Evolutionary conservation across 257 asterid species (phyloP).

Genomic region (Jacaranda mimosifolia): DNA sequence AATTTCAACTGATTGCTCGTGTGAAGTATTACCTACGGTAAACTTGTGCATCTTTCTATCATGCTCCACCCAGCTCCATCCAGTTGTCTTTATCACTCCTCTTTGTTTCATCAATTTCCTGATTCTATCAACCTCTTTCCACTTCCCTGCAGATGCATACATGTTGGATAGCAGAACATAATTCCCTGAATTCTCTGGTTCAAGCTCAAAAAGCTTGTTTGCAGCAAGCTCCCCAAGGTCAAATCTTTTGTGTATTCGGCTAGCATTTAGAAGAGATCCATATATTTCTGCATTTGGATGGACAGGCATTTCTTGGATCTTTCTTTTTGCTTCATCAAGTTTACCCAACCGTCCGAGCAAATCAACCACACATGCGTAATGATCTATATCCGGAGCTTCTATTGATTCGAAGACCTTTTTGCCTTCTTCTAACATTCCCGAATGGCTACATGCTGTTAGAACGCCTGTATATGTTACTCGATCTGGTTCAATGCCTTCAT

Average conservation of each 20-base stretch:
- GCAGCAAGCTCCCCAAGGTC: slow-evolving; percentile 77
- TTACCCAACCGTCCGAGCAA: slow-evolving; percentile 71
- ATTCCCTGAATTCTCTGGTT: slow-evolving; percentile 68
- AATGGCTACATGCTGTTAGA: slow-evolving; percentile 81
- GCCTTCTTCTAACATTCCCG: slow-evolving; percentile 68
- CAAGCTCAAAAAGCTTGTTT: slow-evolving; percentile 64
- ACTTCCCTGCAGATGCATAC: slow-evolving; percentile 63
- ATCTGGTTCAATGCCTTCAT: slow-evolving; percentile 58
- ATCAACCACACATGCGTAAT: slow-evolving; percentile 81
- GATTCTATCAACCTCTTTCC: slow-evolving; percentile 67
- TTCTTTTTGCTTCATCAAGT: slow-evolving; percentile 68
- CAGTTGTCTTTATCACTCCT: slow-evolving; percentile 56
- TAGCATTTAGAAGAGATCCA: slow-evolving; percentile 70
- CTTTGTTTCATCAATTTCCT: slow-evolving; percentile 59
- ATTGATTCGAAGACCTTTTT: slow-evolving; percentile 60
- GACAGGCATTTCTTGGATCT: slow-evolving; percentile 65
- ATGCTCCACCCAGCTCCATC: slow-evolving; percentile 76
- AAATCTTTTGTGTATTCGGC: slow-evolving; percentile 64
- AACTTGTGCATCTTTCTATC: slow-evolving; percentile 57
- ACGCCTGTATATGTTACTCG: slow-evolving; percentile 64
- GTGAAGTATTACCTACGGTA: slow-evolving; percentile 56
- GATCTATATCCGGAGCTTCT: slow-evolving; percentile 64
- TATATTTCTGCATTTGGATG: slow-evolving; percentile 61
- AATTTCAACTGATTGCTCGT: slow-evolving; percentile 50
- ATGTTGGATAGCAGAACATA: slow-evolving; percentile 64